These are phyloP conservation scores for Petunia secreta DNA, from an alignment of 257 asterid species.

Conservation along the genomic window DNA sequence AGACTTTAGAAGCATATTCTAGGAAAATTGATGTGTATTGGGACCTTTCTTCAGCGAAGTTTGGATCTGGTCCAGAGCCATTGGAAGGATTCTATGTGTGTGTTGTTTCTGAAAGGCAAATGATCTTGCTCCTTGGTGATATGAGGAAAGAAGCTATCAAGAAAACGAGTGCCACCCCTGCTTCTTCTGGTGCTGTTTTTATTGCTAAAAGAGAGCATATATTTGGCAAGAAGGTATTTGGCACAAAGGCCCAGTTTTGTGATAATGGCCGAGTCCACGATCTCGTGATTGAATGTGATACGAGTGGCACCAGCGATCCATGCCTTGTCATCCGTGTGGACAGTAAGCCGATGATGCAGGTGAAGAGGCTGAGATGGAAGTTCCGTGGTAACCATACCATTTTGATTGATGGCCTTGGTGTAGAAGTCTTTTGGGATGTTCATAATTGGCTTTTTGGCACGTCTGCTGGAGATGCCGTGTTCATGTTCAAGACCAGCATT, in stretches of 20 bases:
- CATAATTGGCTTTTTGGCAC: conserved; percentile 54
- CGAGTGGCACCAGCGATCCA: conserved; percentile 39
- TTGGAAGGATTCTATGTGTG: conserved; percentile 47
- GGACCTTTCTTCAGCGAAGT: conserved; percentile 52
- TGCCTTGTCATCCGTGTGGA: conserved; percentile 48
- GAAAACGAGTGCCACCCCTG: conserved; percentile 42
- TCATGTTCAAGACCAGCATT: conserved; percentile 52
- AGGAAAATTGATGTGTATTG: conserved; percentile 47
- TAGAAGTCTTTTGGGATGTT: conserved; percentile 56
- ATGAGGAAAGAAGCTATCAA: conserved; percentile 48
- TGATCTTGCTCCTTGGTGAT: conserved; percentile 50
- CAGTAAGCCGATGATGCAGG: conserved; percentile 48
- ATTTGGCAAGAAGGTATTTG: conserved; percentile 48
- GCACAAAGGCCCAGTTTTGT: conserved; percentile 42
- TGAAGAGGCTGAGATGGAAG: conserved; percentile 52
- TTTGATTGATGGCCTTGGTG: conserved; percentile 47
- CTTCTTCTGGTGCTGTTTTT: conserved; percentile 41
- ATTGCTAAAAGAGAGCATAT: conserved; percentile 47
- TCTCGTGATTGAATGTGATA: conserved; percentile 52
- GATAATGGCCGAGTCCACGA: conserved; percentile 44
- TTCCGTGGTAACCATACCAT: conserved; percentile 54
- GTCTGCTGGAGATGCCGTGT: conserved; percentile 41
- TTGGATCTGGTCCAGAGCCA: conserved; percentile 58
- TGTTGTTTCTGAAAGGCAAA: conserved; percentile 46
- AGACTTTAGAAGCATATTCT: conserved; percentile 47